phyloP scores from a whole-genome alignment of 2,329 filamentous ascomycete species.

The Talaromyces sp. region DNA sequence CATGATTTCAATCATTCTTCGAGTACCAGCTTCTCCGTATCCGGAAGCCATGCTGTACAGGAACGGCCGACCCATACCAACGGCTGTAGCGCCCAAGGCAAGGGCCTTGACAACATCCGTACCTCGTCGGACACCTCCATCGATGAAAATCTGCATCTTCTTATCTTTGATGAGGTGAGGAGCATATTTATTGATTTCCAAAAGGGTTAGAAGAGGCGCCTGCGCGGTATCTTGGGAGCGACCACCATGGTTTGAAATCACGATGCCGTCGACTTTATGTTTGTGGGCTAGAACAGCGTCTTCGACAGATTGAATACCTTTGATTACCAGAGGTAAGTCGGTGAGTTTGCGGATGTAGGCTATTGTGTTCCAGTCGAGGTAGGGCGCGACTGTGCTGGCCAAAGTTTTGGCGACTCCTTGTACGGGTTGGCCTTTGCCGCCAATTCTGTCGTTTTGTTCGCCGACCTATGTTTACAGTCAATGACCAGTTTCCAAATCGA shows the following conservation, averaged over 20 bases:
- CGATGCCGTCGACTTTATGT: slow-evolving; percentile 46
- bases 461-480: slow-evolving; percentile 12
- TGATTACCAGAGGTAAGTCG: slow-evolving; percentile 36
- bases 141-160: slow-evolving; percentile 60
- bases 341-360: slow-evolving; percentile 42
- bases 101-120: slow-evolving; percentile 66
- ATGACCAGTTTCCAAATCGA: neutral
- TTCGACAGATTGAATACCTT: slow-evolving; percentile 47
- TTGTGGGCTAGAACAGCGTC: slow-evolving; percentile 49
- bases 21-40: slow-evolving; percentile 60
- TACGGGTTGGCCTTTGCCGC: slow-evolving; percentile 16
- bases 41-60: slow-evolving; percentile 53
- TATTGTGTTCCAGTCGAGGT: slow-evolving; percentile 31
- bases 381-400: slow-evolving; percentile 29
- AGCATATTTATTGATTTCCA: slow-evolving; percentile 61
- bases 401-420: slow-evolving; percentile 31
- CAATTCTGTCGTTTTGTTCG: slow-evolving; percentile 17
- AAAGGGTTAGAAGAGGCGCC: slow-evolving; percentile 55
- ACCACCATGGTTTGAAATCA: slow-evolving; percentile 44
- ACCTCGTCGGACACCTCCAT: slow-evolving; percentile 63
- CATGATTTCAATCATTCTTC: slow-evolving; percentile 36
- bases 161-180: slow-evolving; percentile 55
- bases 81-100: slow-evolving; percentile 62
- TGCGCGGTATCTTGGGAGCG: slow-evolving; percentile 45
- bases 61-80: slow-evolving; percentile 61